Conservation (phyloP, 139 green algal genomes). For the Picochlorum costavermella region DNA sequence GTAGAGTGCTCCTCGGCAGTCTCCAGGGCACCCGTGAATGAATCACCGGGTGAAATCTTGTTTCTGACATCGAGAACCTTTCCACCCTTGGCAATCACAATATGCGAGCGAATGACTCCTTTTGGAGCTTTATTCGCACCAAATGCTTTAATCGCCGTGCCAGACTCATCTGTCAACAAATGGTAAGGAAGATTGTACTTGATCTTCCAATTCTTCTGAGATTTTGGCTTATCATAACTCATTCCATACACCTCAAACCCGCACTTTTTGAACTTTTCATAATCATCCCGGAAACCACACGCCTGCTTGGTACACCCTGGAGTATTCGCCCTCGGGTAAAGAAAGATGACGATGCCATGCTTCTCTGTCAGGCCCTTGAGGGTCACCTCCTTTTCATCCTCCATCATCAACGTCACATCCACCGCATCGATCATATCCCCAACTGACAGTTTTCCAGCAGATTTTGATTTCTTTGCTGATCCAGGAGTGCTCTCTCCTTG, state of each 20-base stretch:
- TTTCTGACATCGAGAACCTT: conserved; percentile 27
- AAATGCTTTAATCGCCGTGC: conserved; percentile 22
- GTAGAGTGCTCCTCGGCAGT: neutral
- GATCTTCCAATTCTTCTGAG: conserved; percentile 33
- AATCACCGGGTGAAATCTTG: conserved; percentile 23
- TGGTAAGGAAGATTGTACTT: conserved; percentile 33
- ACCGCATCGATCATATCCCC: conserved; percentile 12
- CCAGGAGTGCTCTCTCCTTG: neutral
- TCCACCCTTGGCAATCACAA: conserved; percentile 18
- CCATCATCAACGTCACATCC: conserved; percentile 9
- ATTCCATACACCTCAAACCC: conserved; percentile 37
- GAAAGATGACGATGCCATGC: conserved; percentile 30
- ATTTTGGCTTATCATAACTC: conserved; percentile 39
- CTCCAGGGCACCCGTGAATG: conserved; percentile 15
- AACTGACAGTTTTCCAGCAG: neutral
- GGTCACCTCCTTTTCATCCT: conserved; percentile 10
- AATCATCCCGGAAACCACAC: conserved; percentile 31
- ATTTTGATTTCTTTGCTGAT: conserved; percentile 16
- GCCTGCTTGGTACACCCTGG: conserved; percentile 40
- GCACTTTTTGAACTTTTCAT: conserved; percentile 11
- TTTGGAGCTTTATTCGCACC: conserved; percentile 26
- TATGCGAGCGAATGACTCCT: conserved; percentile 19
- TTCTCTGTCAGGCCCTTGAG: conserved; percentile 20
- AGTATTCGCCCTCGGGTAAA: conserved; percentile 34
- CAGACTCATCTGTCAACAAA: conserved; percentile 31